Percentiles rank a stretch among this genome's conserved stretches.
Conservation (phyloP, 139 green algal species). For the Picochlorum sp. region DNA sequence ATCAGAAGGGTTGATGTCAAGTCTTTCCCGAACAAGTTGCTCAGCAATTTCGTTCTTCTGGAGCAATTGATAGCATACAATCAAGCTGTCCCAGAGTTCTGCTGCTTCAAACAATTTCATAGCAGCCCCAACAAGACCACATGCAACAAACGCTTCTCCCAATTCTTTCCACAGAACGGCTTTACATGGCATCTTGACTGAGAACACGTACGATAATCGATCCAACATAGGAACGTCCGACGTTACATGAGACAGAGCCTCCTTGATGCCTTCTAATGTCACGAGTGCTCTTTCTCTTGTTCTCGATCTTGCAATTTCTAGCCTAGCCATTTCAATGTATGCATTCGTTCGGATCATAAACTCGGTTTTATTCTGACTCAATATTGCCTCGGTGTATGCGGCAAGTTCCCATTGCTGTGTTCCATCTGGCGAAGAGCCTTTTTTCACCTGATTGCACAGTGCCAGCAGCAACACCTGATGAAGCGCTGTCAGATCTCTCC, state of each 20-base stretch:
- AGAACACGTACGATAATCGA: conserved; percentile 34
- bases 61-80: conserved; percentile 82
- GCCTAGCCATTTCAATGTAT: conserved; percentile 33
- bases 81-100: conserved; percentile 82
- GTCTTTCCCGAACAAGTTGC: conserved; percentile 50
- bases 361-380: conserved; percentile 42
- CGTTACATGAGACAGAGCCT: neutral
- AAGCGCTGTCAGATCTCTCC: conserved; percentile 21
- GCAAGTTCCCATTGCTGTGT: conserved; percentile 60
- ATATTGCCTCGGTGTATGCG: conserved; percentile 71
- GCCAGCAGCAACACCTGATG: conserved; percentile 72
- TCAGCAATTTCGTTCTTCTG: conserved; percentile 63
- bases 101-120: conserved; percentile 72
- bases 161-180: conserved; percentile 63
- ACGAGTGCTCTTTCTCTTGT: conserved; percentile 71
- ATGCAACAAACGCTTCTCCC: conserved; percentile 65
- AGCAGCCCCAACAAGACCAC: conserved; percentile 67
- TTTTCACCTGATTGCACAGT: conserved; percentile 43
- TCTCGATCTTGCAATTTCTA: conserved; percentile 61
- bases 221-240: neutral
- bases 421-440: conserved; percentile 44
- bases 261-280: conserved; percentile 31
- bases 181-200: conserved; percentile 43
- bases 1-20: conserved; percentile 65
- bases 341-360: conserved; percentile 32